Base-by-base conservation (phyloP, 164 flowering plant species). In the Cinnamomum chago region DNA sequence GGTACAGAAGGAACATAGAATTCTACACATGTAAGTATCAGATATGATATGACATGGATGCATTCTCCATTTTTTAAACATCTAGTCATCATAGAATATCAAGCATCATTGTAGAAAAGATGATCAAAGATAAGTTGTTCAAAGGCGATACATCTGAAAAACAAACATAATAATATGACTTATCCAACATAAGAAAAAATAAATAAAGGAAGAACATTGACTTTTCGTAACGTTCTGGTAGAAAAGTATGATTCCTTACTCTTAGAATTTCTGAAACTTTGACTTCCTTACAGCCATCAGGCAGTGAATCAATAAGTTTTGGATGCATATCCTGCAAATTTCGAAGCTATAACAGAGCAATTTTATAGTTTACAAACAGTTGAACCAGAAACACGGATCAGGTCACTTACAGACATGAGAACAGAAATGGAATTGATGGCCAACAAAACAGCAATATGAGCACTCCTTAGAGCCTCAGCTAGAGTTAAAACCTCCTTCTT, bases 391-490 rank as follows among this genome's bases (percentile, higher is more conserved):
- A 9, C 66, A 15, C 58, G 22, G 65, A 27, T 22, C 62, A 70
- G 2, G 22, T 23, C 18, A 80, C 99, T 89, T 86, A 95, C 99
- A 71, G 89, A 88, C 72, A 79, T 50, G 55, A 95, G 87, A 79
- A 86, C 78, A 35, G 89, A 85, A 65, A 92, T 81, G 72, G 93
- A 82, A 82, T 88, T 89, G 72, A 90, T 80, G 33, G 95, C 90
- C 83, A 89, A 76, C 65, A 86, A 74, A 81, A 90, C 92, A 82
- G 95, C 98, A 85, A 82, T 88, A 77, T 92, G 87, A 72, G 95
- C 93, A 83, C 88, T 87, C 81, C 77, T 87, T 76, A 93, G 67
- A 75, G 99, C 99, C 82, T 95, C 98, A 76, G 92, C 93, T 51
- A 95, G 83, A 70, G 99, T 95, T 22, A 95, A 87, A 74, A 87